A percentile compares a stretch with the other conserved stretches of the same genome.
phyloP scores from a whole-genome alignment of 768 basidiomycete genomes.

The Lactifluus volemus region DNA sequence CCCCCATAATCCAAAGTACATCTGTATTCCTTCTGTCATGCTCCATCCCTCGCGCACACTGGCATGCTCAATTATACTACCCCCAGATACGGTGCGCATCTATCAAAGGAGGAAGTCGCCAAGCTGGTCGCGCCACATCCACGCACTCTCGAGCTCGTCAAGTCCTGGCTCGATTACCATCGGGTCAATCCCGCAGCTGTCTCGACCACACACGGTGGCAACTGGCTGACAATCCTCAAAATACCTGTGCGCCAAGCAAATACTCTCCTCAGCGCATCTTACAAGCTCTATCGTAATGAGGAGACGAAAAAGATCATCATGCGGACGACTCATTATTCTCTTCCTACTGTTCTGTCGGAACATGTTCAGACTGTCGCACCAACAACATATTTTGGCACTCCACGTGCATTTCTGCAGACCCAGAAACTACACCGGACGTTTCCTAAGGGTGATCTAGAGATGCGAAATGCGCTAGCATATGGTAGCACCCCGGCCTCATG shows the following conservation, averaged over 20 bases:
- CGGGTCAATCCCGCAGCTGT: conserved; percentile 28
- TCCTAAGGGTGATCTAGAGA: conserved; percentile 28
- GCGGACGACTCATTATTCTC: too few species aligned
- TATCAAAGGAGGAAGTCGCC: conserved; percentile 35
- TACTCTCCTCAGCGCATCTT: too few species aligned
- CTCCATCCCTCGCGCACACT: too few species aligned
- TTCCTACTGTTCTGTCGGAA: conserved; percentile 21
- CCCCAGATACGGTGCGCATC: too few species aligned
- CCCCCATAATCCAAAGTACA: too few species aligned
- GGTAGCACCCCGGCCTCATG: too few species aligned
- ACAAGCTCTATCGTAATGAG: too few species aligned
- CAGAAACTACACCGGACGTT: conserved; percentile 26
- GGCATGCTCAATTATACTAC: conserved; percentile 28
- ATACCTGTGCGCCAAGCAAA: too few species aligned
- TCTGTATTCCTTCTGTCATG: not conserved
- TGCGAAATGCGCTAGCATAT: conserved; percentile 1
- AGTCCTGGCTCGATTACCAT: conserved; percentile 47
- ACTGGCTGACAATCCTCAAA: too few species aligned
- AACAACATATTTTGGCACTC: conserved; percentile 45
- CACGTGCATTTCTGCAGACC: too few species aligned
- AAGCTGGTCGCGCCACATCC: conserved; percentile 46
- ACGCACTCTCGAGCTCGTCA: conserved; percentile 12
- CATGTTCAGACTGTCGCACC: conserved; percentile 56
- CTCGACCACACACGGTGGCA: too few species aligned
- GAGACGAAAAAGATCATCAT: too few species aligned